Percentiles rank a stretch among this genome's conserved stretches.
Evolutionary conservation across 768 basidiomycete species (phyloP).

Genomic region (Pleurotus platypus): DNA sequence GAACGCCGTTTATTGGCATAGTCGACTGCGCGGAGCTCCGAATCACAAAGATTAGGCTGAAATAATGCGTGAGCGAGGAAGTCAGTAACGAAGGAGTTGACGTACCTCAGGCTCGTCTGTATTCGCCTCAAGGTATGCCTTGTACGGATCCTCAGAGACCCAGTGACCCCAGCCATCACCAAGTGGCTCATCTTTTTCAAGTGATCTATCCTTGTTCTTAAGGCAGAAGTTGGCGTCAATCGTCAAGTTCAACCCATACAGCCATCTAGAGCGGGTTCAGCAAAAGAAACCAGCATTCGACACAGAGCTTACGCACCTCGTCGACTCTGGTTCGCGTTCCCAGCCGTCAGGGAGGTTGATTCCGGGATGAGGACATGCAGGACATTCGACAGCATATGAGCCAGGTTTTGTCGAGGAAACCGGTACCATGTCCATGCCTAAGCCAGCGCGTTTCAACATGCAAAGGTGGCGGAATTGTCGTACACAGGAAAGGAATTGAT

Average conservation of each 20-base stretch:
- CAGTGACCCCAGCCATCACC: conserved; percentile 19
- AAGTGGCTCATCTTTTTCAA: conserved; percentile 17
- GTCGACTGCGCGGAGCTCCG: conserved; percentile 10
- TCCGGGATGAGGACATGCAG: no score
- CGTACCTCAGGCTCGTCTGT: conserved; percentile 11
- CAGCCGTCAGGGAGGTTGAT: no score
- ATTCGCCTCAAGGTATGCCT: conserved; percentile 5
- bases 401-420: no score
- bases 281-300: no score
- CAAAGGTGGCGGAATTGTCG: no score
- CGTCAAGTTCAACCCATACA: conserved; percentile 20
- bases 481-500: no score
- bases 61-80: neutral
- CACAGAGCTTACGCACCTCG: no score
- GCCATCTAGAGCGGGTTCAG: conserved; percentile 18
- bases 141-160: conserved; percentile 10
- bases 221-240: conserved; percentile 30
- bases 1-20: conserved; percentile 5
- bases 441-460: no score
- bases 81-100: neutral
- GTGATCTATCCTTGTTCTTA: conserved; percentile 17
- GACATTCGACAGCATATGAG: no score
- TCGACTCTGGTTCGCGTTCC: no score
- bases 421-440: no score
- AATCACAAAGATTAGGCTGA: conserved; percentile 12